Evolutionary conservation across 352 stramenopile species (phyloP).

Genomic region (Aphanomyces astaci): DNA sequence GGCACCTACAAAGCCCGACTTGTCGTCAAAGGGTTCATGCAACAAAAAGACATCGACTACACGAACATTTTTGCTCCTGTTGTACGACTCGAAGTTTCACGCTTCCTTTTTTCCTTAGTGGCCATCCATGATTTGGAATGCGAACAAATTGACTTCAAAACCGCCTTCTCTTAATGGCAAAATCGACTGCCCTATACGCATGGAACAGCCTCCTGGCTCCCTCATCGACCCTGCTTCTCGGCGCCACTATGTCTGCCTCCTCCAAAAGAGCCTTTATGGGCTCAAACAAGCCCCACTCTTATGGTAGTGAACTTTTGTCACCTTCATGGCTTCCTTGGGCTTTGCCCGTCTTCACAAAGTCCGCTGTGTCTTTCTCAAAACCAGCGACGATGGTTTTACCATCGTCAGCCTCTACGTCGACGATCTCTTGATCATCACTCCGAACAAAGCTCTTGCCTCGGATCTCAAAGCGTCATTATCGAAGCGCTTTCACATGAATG

Average conservation of each 20-base stretch:
- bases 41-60: no score
- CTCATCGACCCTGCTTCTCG: neutral
- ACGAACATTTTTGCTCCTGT: no score
- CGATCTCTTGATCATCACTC: neutral
- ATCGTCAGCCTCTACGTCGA: no score
- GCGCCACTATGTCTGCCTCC: neutral
- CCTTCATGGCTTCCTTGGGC: no score
- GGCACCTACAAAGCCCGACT: no score
- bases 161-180: neutral
- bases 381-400: no score
- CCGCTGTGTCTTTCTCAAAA: no score
- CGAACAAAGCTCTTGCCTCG: neutral
- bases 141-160: neutral
- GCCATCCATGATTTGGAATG: neutral
- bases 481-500: neutral
- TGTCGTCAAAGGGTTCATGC: no score
- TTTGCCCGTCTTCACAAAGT: no score
- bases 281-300: neutral
- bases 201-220: neutral
- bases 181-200: neutral
- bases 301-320: no score
- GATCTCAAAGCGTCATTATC: neutral
- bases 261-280: neutral
- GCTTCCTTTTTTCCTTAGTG: neutral
- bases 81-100: neutral